Evolutionary conservation across 129 eudicot species (phyloP).

Genomic region (Tagetes erecta): DNA sequence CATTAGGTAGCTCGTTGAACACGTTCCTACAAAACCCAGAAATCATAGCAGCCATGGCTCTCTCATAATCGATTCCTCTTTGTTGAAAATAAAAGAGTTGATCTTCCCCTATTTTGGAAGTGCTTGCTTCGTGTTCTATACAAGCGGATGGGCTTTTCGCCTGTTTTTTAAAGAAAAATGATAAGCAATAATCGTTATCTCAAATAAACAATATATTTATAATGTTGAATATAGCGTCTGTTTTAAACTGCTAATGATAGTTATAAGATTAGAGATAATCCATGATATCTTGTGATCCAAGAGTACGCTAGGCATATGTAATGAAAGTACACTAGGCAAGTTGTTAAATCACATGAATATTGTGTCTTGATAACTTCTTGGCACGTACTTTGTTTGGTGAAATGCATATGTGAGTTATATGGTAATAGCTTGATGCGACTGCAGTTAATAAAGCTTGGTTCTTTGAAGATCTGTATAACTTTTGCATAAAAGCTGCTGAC

Average conservation of each 20-base stretch:
- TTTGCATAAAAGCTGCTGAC: background rate
- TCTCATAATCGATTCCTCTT: constrained; percentile 92
- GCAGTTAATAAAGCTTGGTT: background rate
- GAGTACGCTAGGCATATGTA: too few relatives aligned
- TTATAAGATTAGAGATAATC: background rate
- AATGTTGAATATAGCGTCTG: background rate
- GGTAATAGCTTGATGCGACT: too few relatives aligned
- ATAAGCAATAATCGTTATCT: background rate
- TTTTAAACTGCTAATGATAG: background rate
- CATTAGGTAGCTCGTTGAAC: constrained; percentile 91
- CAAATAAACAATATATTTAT: background rate
- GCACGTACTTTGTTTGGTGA: too few relatives aligned
- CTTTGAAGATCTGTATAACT: background rate
- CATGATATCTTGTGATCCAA: too few relatives aligned
- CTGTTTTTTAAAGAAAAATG: constrained; percentile 38
- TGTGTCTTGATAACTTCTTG: too few relatives aligned
- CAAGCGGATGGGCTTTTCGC: constrained; percentile 71
- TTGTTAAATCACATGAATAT: background rate
- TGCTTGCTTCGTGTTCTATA: constrained; percentile 94
- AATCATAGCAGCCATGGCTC: constrained; percentile 97
- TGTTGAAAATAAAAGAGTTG: constrained; percentile 94
- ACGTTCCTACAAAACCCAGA: constrained; percentile 95
- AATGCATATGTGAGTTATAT: too few relatives aligned
- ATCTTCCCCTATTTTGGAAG: constrained; percentile 98
- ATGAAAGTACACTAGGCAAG: background rate